Evolutionary conservation across 2,329 filamentous ascomycete species (phyloP).

Genomic region (Phialocephala subalpina): DNA sequence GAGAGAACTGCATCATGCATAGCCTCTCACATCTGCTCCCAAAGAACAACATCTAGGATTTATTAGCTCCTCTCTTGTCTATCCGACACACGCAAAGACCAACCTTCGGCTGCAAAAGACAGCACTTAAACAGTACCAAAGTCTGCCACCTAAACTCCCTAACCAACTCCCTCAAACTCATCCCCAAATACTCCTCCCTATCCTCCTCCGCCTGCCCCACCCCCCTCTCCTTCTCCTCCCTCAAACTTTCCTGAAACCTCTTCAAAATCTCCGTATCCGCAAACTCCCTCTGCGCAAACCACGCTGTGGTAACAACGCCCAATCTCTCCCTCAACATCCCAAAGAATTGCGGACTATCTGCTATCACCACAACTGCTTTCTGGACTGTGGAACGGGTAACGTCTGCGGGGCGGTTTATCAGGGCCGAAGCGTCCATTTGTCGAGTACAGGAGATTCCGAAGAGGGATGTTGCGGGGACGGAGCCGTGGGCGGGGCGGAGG

Average conservation of each 20-base stretch:
- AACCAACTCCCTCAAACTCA: slow-evolving; percentile 88
- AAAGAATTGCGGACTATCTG: slow-evolving; percentile 88
- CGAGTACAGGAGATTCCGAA: slow-evolving; percentile 97
- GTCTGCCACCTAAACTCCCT: slow-evolving; percentile 96
- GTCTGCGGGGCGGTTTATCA: slow-evolving; percentile 82
- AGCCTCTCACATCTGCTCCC: slow-evolving; percentile 94
- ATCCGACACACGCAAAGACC: not conserved
- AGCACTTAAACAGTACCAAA: slow-evolving; percentile 90
- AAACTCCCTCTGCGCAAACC: slow-evolving; percentile 96
- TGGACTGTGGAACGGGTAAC: slow-evolving; percentile 98
- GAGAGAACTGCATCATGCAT: slow-evolving; percentile 98
- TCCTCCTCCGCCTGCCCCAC: slow-evolving; percentile 71
- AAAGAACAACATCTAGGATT: slow-evolving; percentile 62
- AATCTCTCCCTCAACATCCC: slow-evolving; percentile 90
- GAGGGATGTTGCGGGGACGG: slow-evolving; percentile 75
- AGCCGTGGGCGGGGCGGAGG: slow-evolving; percentile 65
- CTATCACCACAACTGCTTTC: slow-evolving; percentile 96
- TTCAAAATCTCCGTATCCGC: slow-evolving; percentile 88
- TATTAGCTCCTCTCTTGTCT: not conserved
- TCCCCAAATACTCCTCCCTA: slow-evolving; percentile 86
- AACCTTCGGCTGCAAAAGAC: slow-evolving; percentile 94
- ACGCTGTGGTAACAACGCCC: slow-evolving; percentile 89
- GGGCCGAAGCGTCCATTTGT: slow-evolving; percentile 81
- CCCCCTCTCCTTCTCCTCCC: slow-evolving; percentile 70
- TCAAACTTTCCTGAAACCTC: slow-evolving; percentile 90